These are phyloP conservation scores for Colletotrichum orchidophilum DNA, from an alignment of 2,329 filamentous ascomycete genomes.

Conservation along the genomic window DNA sequence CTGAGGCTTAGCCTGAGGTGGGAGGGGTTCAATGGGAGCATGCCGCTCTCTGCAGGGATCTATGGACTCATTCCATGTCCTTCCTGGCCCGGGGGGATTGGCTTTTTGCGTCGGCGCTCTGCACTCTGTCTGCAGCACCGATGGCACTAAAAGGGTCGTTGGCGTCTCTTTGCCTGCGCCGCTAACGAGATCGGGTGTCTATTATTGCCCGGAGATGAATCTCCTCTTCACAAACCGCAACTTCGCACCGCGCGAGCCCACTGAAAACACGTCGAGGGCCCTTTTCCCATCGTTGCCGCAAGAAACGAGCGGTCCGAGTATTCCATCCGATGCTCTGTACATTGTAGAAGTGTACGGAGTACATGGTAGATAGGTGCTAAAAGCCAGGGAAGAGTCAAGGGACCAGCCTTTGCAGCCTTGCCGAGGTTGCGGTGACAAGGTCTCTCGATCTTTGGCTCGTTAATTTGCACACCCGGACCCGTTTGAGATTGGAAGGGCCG, in stretches of 20 bases:
- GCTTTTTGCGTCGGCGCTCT: neutral
- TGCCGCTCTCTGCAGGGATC: conserved; percentile 17
- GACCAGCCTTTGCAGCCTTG: neutral
- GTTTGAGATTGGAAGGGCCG: conserved; percentile 14
- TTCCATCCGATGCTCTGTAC: neutral
- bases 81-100: neutral
- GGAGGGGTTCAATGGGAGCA: conserved; percentile 20
- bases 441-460: neutral
- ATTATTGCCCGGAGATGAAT: conserved; percentile 31
- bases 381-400: neutral
- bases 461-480: conserved; percentile 17
- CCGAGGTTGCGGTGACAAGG: neutral
- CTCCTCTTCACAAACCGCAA: conserved; percentile 23
- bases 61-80: neutral
- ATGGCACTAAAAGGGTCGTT: conserved; percentile 11
- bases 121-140: conserved; percentile 18
- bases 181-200: conserved; percentile 25
- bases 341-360: too few relatives aligned
- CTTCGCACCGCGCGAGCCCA: neutral
- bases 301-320: neutral
- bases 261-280: neutral
- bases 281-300: neutral
- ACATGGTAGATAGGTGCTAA: neutral
- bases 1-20: conserved; percentile 17
- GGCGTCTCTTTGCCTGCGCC: neutral